Percentiles rank a stretch among this genome's conserved stretches.
Evolutionary conservation across 305 asterid species (phyloP).

Genomic region (Ruellia speciosa): DNA sequence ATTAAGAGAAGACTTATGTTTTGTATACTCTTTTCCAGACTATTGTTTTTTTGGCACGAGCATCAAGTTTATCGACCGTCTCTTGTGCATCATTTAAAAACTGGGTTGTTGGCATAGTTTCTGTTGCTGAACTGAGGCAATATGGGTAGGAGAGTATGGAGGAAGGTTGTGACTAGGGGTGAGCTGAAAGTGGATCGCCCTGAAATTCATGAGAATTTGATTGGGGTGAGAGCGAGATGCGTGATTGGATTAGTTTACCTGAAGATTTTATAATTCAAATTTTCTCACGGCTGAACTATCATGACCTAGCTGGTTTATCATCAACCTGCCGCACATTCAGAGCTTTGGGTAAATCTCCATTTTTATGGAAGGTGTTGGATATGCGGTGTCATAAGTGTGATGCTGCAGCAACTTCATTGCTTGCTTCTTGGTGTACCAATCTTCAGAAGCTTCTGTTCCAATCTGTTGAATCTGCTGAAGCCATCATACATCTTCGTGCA

Average conservation of each 20-base stretch:
- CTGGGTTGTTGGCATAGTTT: no score
- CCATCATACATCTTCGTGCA: constrained; percentile 62
- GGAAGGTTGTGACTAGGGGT: constrained; percentile 52
- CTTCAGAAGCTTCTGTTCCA: constrained; percentile 75
- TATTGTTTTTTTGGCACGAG: neutral
- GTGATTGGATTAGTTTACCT: constrained; percentile 80
- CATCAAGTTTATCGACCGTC: neutral
- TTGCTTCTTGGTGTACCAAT: constrained; percentile 54
- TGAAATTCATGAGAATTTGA: constrained; percentile 34
- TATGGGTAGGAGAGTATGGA: constrained; percentile 70
- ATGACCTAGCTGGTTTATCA: constrained; percentile 82
- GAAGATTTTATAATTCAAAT: constrained; percentile 70
- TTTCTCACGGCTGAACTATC: constrained; percentile 58
- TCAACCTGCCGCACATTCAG: constrained; percentile 78
- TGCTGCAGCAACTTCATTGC: constrained; percentile 43
- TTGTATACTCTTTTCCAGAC: constrained; percentile 7
- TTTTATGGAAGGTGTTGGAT: constrained; percentile 70
- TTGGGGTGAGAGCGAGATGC: constrained; percentile 34
- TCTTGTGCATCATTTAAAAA: no score
- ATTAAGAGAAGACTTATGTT: constrained; percentile 14
- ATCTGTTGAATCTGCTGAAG: constrained; percentile 74
- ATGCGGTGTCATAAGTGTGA: constrained; percentile 69
- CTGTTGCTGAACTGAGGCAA: constrained; percentile 24
- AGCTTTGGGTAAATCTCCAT: constrained; percentile 53
- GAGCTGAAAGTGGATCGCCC: constrained; percentile 41